Conservation (phyloP, 2,329 filamentous ascomycete genomes). For the Colletotrichum sp. region DNA sequence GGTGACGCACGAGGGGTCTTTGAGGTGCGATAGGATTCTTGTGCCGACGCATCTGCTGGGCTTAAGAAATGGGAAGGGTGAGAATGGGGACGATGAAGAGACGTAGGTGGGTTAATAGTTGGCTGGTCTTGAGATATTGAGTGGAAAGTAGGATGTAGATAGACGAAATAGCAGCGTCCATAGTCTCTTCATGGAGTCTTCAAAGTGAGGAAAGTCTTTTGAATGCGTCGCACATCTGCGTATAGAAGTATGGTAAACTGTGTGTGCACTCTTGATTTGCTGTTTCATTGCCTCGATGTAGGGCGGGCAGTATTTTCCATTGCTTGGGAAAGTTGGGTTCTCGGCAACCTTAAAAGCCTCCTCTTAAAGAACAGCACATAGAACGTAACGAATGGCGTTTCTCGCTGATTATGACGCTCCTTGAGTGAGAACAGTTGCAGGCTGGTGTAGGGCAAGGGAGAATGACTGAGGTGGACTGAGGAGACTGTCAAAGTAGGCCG, state of each 20-base stretch:
- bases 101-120: background rate
- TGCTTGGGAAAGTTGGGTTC: accelerated
- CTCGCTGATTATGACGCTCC: too few species aligned
- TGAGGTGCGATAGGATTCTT: background rate
- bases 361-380: too few species aligned
- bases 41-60: background rate
- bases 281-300: background rate
- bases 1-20: background rate
- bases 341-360: too few species aligned
- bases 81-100: background rate
- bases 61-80: background rate
- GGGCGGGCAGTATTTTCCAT: too few species aligned
- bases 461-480: background rate
- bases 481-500: accelerated
- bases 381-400: too few species aligned
- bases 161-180: background rate
- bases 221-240: too few species aligned
- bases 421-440: too few species aligned
- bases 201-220: background rate
- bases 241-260: too few species aligned
- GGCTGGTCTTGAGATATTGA: background rate
- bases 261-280: background rate
- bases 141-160: background rate
- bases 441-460: background rate
- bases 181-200: background rate